A percentile compares a stretch with the other conserved stretches of the same genome.
Evolutionary conservation across 441 rosid genomes (phyloP).

Genomic region (Theobroma grandiflorum): DNA sequence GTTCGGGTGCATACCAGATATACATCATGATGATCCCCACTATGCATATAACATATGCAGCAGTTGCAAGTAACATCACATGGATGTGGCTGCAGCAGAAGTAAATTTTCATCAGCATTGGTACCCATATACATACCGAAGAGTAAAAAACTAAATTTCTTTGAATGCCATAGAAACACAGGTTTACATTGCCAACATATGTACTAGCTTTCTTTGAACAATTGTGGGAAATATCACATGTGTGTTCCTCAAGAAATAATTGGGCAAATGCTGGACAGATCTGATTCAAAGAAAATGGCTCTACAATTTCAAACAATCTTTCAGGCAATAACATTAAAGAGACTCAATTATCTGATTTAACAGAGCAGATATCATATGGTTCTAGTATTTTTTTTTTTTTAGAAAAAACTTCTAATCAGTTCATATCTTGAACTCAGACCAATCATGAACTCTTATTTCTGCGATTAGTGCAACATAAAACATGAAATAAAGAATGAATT

Average conservation of each 20-base stretch:
- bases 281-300: not conserved
- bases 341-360: not conserved
- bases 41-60: conserved; percentile 75
- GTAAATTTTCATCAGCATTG: not conserved
- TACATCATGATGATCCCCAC: conserved; percentile 89
- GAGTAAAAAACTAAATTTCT: not conserved
- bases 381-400: too few relatives aligned
- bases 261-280: not conserved
- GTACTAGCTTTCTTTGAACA: not conserved
- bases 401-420: too few relatives aligned
- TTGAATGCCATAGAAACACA: not conserved
- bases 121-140: not conserved
- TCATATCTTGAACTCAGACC: not conserved
- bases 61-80: conserved; percentile 76
- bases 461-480: not conserved
- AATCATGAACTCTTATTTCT: not conserved
- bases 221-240: not conserved
- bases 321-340: not conserved
- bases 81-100: conserved; percentile 68
- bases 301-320: not conserved
- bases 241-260: not conserved
- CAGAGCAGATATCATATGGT: not conserved
- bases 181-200: not conserved
- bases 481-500: not conserved
- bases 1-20: conserved; percentile 91